Evolutionary conservation across 2,329 filamentous ascomycete genomes (phyloP), one percentile per base, ranked within the genome.

Genomic region (Apiospora kogelbergensis): DNA sequence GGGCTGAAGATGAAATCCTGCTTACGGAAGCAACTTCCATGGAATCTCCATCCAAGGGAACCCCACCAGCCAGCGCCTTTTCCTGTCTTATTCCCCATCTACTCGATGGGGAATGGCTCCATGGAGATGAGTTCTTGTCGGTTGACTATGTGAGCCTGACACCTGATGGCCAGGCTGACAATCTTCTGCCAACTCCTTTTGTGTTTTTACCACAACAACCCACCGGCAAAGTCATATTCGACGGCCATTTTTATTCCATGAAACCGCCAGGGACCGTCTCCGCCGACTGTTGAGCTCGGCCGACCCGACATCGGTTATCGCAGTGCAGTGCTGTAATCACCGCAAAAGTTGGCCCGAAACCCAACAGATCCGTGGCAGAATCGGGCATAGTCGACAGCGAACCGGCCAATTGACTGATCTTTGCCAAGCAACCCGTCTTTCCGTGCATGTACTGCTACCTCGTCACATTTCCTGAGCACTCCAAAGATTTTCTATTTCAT

Each of bases 1-100:
- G 53, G 53, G 53, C 53, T 60, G 53, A 60, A 60, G 53, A 60
- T 60, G 53, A 60, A 60, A 60, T 60, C 20, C 53, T 60, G 53
- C 53, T 60, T 60, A 60, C 53, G 53, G 9, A 60, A 60, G 53
- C 53, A 60, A 37, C 17, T n/a, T n/a, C 53, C 26, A 60, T 13
- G 53, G 53, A 37, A 60, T 60, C 30, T 60, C 53, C 53, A 37
- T 60, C 53, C 30, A 30, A 17, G 30, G 13, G 53, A 37, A 60
- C 53, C 53, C 53, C 53, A 60, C 53, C 30, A 17, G 17, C 53
- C 53, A 60, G 53, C 53, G 30, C 53, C 53, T n/a, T 60, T 60
- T 22, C 53, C 53, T 37, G 53, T 37, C 30, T 30, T 60, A 26
- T 22, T 60, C 53, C 33, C 53, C 53, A 60, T 60, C 53, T 37